Percentiles rank a stretch among this genome's conserved stretches.
Conservation (phyloP, 306 rosid genomes). For the Erythrophleum fordii region DNA sequence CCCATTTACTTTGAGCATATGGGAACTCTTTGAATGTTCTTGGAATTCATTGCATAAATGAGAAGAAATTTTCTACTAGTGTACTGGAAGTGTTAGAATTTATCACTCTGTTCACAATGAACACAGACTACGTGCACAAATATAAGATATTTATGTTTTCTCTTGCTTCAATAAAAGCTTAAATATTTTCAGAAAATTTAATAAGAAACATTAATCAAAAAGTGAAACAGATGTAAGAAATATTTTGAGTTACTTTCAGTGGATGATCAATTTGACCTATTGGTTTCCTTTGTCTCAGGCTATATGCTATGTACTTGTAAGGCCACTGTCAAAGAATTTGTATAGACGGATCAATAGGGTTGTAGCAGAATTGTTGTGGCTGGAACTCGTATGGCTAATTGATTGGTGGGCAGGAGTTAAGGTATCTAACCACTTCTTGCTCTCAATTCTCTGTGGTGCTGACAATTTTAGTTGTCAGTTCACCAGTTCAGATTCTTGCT, state of each 20-base stretch:
- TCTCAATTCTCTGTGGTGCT: conserved; percentile 10
- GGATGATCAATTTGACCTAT: conserved; percentile 11
- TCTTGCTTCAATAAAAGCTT: background rate
- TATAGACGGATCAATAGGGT: conserved; percentile 71
- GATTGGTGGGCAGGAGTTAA: conserved; percentile 94
- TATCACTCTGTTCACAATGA: background rate
- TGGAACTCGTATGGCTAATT: conserved; percentile 73
- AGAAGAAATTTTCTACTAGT: background rate
- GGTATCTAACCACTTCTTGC: conserved; percentile 43
- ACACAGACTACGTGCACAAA: background rate
- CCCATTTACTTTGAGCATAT: background rate
- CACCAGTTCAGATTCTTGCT: conserved; percentile 11
- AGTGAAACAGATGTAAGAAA: background rate
- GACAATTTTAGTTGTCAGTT: conserved; percentile 9
- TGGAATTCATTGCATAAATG: background rate
- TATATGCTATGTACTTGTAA: conserved; percentile 58
- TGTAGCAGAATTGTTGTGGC: conserved; percentile 72
- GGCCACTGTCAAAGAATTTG: conserved; percentile 67
- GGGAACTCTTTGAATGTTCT: background rate
- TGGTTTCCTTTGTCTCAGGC: conserved; percentile 53
- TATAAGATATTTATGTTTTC: background rate
- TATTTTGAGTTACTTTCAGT: background rate
- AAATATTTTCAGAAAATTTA: background rate
- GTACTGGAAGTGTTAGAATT: background rate
- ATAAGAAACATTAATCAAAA: background rate